Evolutionary conservation across 441 rosid genomes (phyloP).

Genomic region (Corymbia calophylla): DNA sequence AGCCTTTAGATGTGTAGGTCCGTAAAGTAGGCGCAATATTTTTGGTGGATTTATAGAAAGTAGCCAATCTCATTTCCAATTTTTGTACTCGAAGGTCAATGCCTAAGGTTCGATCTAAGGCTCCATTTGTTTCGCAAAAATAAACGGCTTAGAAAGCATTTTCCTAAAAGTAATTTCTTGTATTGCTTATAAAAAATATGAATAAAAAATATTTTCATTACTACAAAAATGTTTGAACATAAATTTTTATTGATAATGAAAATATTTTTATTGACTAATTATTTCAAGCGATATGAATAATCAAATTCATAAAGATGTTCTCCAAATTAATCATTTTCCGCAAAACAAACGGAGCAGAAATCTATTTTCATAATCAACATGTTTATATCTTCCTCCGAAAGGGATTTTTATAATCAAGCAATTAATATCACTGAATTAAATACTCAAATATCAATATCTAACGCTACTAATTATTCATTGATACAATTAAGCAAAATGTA

Average conservation of each 20-base stretch:
- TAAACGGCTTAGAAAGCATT: no score
- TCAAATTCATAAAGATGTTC: background rate
- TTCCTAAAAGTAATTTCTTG: background rate
- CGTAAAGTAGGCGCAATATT: background rate
- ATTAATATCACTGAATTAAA: background rate
- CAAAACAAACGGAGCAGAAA: no score
- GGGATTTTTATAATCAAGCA: background rate
- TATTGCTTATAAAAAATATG: background rate
- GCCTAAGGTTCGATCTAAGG: background rate
- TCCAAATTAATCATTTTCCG: background rate
- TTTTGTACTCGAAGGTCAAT: no score
- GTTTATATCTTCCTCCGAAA: background rate
- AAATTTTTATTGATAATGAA: no score
- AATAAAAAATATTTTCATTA: no score
- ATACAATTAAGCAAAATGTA: background rate
- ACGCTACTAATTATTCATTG: background rate
- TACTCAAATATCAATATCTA: background rate
- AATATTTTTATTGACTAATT: no score
- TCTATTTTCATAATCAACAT: no score
- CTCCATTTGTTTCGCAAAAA: background rate
- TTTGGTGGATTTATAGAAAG: background rate
- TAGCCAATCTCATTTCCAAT: background rate
- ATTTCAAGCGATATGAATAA: rapidly evolving
- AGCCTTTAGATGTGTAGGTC: background rate
- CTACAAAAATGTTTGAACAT: no score